Percentiles rank a stretch among this genome's conserved stretches.
Evolutionary conservation across 768 basidiomycete genomes (phyloP).

Genomic region (Tulasnella sp.): DNA sequence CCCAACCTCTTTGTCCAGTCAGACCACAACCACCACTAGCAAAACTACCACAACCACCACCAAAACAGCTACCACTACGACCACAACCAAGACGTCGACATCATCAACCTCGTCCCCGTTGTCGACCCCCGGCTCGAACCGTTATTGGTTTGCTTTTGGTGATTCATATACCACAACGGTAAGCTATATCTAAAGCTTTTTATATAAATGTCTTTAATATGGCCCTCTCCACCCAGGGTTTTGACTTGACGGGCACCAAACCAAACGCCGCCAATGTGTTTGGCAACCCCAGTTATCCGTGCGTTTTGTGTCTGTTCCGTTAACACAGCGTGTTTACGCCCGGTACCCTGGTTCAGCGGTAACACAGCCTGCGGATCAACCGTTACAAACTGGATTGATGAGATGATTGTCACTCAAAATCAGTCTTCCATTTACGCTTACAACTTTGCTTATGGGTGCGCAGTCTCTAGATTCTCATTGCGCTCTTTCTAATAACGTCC

Average conservation of each 20-base stretch:
- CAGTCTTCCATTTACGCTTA: constrained; percentile 55
- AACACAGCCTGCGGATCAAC: constrained; percentile 19
- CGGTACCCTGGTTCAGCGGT: neutral
- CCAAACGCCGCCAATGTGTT: constrained; percentile 2
- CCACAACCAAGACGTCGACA: neutral
- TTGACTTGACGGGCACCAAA: neutral
- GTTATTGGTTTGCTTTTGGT: constrained; percentile 50
- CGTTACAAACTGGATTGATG: constrained; percentile 24
- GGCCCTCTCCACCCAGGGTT: neutral
- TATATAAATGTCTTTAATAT: neutral
- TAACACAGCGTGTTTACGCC: neutral
- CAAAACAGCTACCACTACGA: constrained; percentile 31
- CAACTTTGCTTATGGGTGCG: constrained; percentile 65
- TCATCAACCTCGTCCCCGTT: constrained; percentile 3
- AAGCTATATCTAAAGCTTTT: neutral
- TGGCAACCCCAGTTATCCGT: constrained; percentile 21
- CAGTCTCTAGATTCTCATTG: constrained; percentile 57
- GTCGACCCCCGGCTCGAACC: constrained; percentile 30
- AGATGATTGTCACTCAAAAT: constrained; percentile 51
- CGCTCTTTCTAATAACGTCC: constrained; percentile 41
- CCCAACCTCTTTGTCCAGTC: neutral
- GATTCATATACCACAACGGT: constrained; percentile 61
- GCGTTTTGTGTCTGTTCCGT: neutral
- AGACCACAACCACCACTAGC: neutral
- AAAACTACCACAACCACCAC: neutral